Base-by-base conservation (phyloP, 192 early-diverging fungal species). In the Phlyctochytrium planicorne region DNA sequence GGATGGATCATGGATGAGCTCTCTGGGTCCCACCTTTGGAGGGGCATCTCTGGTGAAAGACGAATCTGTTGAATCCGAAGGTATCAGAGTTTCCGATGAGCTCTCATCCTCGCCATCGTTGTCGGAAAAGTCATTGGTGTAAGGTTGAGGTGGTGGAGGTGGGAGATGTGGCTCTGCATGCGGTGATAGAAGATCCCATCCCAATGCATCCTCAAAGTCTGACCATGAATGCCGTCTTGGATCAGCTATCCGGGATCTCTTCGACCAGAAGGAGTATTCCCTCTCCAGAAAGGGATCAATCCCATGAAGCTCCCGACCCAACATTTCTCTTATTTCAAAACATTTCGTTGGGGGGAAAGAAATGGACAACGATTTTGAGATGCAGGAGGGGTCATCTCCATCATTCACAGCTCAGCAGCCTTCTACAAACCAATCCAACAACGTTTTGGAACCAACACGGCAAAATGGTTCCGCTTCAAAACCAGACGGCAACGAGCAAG, bases 401-500 rank as follows among this genome's bases (percentile, higher is more conserved):
- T n/a, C n/a, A n/a, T n/a, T n/a, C n/a, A n/a, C n/a, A n/a, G n/a
- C n/a, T n/a, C n/a, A n/a, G n/a, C n/a, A n/a, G n/a, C n/a, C n/a
- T n/a, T n/a, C n/a, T n/a, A n/a, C n/a, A n/a, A n/a, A n/a, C n/a
- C n/a, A n/a, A n/a, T n/a, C n/a, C n/a, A n/a, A n/a, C n/a, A n/a
- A n/a, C n/a, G 40, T 20, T 47, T 6, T 47, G 40, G 40, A 47
- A 14, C 40, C 40, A 47, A 6, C 40, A 47, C 6, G 20, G 40
- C 40, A 47, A 20, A 47, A 20, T 47, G 40, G 20, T 47, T 14
- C 10, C 10, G 40, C 6, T 6, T 20, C 6, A 47, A 47, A 47
- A 47, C 10, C 40, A 31, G 60, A 73, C 34, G 65, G 52, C 25
- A 53, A 61, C 60, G 29, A 47, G 34, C 60, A 71, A 67, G 55